Conservation (phyloP, 257 asterid species). For the Solanum corneliomulleri region DNA sequence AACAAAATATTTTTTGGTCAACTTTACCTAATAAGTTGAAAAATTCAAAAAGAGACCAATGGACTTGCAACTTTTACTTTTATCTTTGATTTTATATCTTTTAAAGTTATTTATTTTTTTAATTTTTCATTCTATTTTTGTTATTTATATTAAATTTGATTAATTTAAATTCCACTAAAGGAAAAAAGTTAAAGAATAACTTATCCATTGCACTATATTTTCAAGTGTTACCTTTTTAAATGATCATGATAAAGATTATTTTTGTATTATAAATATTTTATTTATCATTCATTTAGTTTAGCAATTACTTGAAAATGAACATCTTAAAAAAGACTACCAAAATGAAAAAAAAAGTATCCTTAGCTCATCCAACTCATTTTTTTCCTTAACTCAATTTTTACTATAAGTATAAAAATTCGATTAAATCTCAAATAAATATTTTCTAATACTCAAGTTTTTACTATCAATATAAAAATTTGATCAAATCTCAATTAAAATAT, state of each 20-base stretch:
- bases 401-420: too few relatives aligned
- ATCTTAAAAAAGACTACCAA: background rate
- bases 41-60: background rate
- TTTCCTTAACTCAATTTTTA: too few relatives aligned
- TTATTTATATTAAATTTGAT: too few relatives aligned
- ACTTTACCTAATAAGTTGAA: background rate
- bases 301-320: background rate
- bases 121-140: too few relatives aligned
- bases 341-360: background rate
- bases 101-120: too few relatives aligned
- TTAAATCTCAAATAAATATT: background rate
- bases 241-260: background rate
- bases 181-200: accelerated
- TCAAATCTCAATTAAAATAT: background rate
- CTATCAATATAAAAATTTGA: accelerated
- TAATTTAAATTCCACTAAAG: accelerated
- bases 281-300: background rate
- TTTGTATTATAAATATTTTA: background rate
- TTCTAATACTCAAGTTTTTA: accelerated
- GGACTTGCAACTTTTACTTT: background rate
- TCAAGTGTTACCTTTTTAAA: background rate
- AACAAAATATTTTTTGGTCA: background rate
- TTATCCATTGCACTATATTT: too few relatives aligned
- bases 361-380: background rate
- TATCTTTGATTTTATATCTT: background rate